phyloP scores from a whole-genome alignment of 2,329 filamentous ascomycete genomes.

The Tolypocladium tropicale region DNA sequence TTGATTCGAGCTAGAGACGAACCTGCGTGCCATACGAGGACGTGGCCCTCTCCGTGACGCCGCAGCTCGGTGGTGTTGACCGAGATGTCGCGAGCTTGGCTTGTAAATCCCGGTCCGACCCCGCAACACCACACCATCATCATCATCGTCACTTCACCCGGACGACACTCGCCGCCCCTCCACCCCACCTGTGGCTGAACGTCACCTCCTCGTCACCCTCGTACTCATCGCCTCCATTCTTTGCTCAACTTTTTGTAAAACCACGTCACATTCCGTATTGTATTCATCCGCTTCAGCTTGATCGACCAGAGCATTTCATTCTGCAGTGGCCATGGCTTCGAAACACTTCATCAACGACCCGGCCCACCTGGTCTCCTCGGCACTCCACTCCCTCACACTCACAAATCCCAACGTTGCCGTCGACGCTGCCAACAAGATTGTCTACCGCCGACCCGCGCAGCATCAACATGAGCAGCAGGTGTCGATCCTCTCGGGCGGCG shows the following conservation, averaged over 20 bases:
- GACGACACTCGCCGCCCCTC: not conserved
- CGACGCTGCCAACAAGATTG: slow-evolving; percentile 70
- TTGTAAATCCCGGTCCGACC: not conserved
- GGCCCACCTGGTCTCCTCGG: slow-evolving; percentile 63
- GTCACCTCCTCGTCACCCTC: not conserved
- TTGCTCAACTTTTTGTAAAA: no score
- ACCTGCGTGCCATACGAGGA: not conserved
- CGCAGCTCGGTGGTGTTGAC: not conserved
- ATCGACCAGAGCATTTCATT: not conserved
- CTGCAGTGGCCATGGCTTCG: slow-evolving; percentile 31
- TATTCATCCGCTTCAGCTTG: not conserved
- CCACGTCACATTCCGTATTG: not conserved
- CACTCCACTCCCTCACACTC: slow-evolving; percentile 66
- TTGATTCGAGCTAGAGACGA: not conserved
- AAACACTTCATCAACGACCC: slow-evolving; percentile 91
- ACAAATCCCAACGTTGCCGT: slow-evolving; percentile 78
- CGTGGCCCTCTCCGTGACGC: not conserved
- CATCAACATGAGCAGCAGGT: slow-evolving; percentile 43
- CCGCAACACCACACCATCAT: not conserved
- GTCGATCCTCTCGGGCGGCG: slow-evolving; percentile 78
- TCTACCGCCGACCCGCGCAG: slow-evolving; percentile 53
- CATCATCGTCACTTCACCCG: not conserved
- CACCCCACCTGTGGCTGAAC: not conserved
- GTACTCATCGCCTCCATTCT: not conserved
- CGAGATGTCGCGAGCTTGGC: not conserved